Percentiles rank a stretch among this genome's conserved stretches.
Evolutionary conservation across 1,139 yeast species (phyloP).

Genomic region (Saccharomycopsis hybrid): DNA sequence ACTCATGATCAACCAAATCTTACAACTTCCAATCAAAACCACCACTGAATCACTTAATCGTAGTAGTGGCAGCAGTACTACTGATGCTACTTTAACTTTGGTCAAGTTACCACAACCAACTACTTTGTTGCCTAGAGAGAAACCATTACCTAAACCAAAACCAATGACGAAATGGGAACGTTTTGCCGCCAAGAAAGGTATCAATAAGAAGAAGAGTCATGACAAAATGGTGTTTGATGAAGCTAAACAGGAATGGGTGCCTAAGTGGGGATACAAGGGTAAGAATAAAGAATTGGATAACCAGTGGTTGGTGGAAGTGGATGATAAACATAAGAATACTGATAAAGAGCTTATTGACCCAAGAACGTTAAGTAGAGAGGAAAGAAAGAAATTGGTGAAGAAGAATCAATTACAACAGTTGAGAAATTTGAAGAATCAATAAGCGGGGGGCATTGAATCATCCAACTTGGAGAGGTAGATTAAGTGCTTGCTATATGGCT

Average conservation of each 20-base stretch:
- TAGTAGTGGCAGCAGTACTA: conserved; percentile 53
- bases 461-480: too few relatives aligned
- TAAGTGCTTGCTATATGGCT: neutral
- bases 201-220: conserved; percentile 80
- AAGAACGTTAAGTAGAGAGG: conserved; percentile 69
- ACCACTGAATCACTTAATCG: conserved; percentile 68
- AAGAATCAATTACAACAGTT: conserved; percentile 85
- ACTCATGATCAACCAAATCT: conserved; percentile 78
- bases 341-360: conserved; percentile 80
- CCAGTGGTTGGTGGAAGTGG: conserved; percentile 96
- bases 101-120: conserved; percentile 81
- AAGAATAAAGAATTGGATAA: conserved; percentile 77
- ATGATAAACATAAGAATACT: conserved; percentile 61
- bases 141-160: conserved; percentile 87
- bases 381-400: conserved; percentile 78
- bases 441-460: too few relatives aligned
- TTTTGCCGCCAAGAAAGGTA: conserved; percentile 94
- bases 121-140: conserved; percentile 87
- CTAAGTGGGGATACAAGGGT: conserved; percentile 98
- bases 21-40: conserved; percentile 81
- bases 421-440: conserved; percentile 52
- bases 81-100: conserved; percentile 73
- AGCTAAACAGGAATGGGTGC: conserved; percentile 89
- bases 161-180: conserved; percentile 94
- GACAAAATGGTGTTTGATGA: conserved; percentile 92